These are phyloP conservation scores for Debaryomyces sp. DNA, from an alignment of 1,139 yeast genomes.

Conservation along the genomic window DNA sequence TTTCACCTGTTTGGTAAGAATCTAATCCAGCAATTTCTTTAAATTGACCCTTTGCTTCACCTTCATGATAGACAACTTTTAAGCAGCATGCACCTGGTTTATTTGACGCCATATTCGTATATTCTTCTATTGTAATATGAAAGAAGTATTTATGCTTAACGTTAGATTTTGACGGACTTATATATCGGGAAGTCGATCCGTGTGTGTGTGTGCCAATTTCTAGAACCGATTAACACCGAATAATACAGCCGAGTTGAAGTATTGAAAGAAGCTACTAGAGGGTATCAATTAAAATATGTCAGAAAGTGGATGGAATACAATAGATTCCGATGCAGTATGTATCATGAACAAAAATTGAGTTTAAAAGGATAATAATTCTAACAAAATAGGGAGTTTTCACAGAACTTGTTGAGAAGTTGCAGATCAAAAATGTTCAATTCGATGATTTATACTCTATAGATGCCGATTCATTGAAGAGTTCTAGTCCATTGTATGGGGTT, in stretches of 20 bases:
- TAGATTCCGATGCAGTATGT: conserved; percentile 69
- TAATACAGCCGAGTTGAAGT: too few species aligned
- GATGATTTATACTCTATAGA: conserved; percentile 64
- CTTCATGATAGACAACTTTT: conserved; percentile 49
- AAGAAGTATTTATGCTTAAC: too few species aligned
- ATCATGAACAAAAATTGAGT: not conserved
- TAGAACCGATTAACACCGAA: not conserved
- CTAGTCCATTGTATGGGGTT: conserved; percentile 59
- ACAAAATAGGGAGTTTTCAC: conserved; percentile 64
- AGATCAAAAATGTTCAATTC: conserved; percentile 59
- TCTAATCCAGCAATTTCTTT: conserved; percentile 47
- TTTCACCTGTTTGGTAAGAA: conserved; percentile 59
- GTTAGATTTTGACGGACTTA: too few species aligned
- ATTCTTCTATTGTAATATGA: not conserved
- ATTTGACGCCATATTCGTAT: not conserved
- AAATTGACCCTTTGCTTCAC: conserved; percentile 49
- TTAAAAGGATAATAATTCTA: conserved; percentile 9
- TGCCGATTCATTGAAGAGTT: conserved; percentile 39
- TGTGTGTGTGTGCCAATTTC: conserved; percentile 8
- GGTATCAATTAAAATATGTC: conserved; percentile 11
- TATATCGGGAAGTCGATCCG: not conserved
- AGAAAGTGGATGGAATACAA: conserved; percentile 61
- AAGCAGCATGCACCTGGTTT: conserved; percentile 41
- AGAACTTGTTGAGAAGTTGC: conserved; percentile 60
- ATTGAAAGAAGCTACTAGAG: not conserved